phyloP scores from a whole-genome alignment of 345 rosid species.

The Anastatica hierochuntica region DNA sequence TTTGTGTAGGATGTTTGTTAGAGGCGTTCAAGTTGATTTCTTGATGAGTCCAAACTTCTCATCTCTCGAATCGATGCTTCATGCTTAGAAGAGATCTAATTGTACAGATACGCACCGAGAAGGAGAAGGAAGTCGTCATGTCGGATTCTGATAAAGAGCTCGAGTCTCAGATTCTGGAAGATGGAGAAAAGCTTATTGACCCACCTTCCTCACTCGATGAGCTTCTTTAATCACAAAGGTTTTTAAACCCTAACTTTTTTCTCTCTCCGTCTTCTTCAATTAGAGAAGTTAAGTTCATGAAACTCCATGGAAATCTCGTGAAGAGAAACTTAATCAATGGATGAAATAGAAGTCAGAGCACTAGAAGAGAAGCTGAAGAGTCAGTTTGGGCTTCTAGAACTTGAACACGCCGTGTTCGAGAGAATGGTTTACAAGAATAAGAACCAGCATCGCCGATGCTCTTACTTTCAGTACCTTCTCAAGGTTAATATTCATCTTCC shows the following conservation, averaged over 20 bases:
- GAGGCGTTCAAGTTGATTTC: too few species aligned
- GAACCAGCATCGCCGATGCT: constrained; percentile 85
- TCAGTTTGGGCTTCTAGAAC: constrained; percentile 38
- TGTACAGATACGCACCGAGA: too few species aligned
- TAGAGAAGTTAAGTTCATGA: too few species aligned
- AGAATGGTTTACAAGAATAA: constrained; percentile 85
- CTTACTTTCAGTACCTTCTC: constrained; percentile 72
- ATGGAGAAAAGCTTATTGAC: constrained; percentile 54
- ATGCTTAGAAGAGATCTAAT: too few species aligned
- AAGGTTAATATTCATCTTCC: constrained; percentile 51
- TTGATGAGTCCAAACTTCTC: too few species aligned
- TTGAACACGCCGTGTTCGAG: constrained; percentile 54
- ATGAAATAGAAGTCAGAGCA: constrained; percentile 9
- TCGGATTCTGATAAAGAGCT: constrained; percentile 53
- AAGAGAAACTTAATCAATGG: constrained; percentile 15
- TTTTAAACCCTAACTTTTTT: background rate
- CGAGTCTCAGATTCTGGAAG: constrained; percentile 53
- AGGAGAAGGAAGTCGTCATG: constrained; percentile 29
- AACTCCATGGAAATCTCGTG: background rate
- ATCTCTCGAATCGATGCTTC: too few species aligned
- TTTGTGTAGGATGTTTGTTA: too few species aligned
- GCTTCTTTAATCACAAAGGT: too few species aligned
- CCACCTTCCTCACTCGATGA: constrained; percentile 62
- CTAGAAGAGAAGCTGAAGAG: constrained; percentile 53
- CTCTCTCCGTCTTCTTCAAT: background rate